These are phyloP conservation scores for Omphalea diandra DNA, from an alignment of 441 rosid species.

Conservation along the genomic window DNA sequence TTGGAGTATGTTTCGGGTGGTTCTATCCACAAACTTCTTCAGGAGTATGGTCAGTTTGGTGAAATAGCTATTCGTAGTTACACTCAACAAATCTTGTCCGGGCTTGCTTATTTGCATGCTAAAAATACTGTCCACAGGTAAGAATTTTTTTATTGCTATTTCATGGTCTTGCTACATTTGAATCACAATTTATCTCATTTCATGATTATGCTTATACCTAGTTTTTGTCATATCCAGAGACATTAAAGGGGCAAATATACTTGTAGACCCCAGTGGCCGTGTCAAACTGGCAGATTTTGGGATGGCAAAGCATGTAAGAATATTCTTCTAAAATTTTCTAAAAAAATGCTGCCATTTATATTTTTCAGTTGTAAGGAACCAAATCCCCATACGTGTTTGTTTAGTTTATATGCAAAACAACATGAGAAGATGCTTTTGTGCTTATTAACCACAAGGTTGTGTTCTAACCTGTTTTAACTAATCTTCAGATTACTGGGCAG, in stretches of 20 bases:
- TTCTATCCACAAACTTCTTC: slow-evolving; percentile 94
- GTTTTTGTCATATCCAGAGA: slow-evolving; percentile 53
- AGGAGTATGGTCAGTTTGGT: slow-evolving; percentile 86
- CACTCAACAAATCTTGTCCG: slow-evolving; percentile 92
- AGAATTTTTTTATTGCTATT: slow-evolving; percentile 18
- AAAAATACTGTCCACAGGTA: slow-evolving; percentile 92
- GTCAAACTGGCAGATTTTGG: slow-evolving; percentile 98
- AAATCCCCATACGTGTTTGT: slow-evolving; percentile 3
- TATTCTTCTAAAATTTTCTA: not conserved
- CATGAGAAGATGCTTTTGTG: not conserved
- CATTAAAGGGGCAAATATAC: slow-evolving; percentile 96
- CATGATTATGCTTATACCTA: slow-evolving; percentile 4
- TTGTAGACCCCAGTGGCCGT: slow-evolving; percentile 90
- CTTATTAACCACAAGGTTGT: slow-evolving; percentile 7
- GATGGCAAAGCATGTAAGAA: slow-evolving; percentile 98
- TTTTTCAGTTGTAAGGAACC: not conserved
- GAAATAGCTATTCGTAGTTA: slow-evolving; percentile 89
- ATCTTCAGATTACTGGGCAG: slow-evolving; percentile 84
- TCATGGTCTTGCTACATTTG: not conserved
- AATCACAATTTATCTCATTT: not conserved
- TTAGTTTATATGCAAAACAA: not conserved
- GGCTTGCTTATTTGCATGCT: slow-evolving; percentile 84
- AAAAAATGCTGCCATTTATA: not conserved
- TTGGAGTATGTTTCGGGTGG: slow-evolving; percentile 98
- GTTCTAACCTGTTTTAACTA: slow-evolving; percentile 16